Evolutionary conservation across 805 yeast species (phyloP), one percentile per base, ranked within the genome.

Genomic region (Candida saitoana): DNA sequence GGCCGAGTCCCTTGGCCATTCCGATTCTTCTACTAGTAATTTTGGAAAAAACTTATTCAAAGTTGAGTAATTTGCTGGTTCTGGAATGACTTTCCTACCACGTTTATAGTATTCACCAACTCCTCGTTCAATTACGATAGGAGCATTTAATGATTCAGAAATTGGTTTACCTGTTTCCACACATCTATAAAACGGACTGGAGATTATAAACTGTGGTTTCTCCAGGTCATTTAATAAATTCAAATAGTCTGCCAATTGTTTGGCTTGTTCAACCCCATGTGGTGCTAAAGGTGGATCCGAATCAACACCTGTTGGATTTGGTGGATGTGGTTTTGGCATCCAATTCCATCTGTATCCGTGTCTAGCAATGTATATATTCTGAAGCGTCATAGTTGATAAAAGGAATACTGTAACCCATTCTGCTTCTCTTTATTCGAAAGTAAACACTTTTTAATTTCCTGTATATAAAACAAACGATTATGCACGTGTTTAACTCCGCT

Each of bases 321-420:
- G 79, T 0, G 86, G 84, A 49, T 83, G 85, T 18, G 95, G 95
- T 11, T 73, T 76, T 2, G 68, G 77, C 46, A 55, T 70, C 96
- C 96, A 88, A 57, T 90, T 89, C 39, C 95, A 80, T 44, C 98
- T 71, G 64, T 77, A 87, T 0, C 98, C 99, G 62, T 91, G 98
- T 61, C 93, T 79, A 16, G 84, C 86, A 32, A 84, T 77, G 52
- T 80, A 84, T 5, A 85, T 79, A 2, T 80, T 77, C 49, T 76
- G 70, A 7, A 84, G 50, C 4, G 68, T 44, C 71, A 67, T 67
- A n/a, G 29, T 15, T 14, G 29, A 9, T 9, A 29, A 14, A 29
- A 11, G 5, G 16, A 5, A 29, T 22, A 22, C 25, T 22, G 9
- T 22, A 9, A 7, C 6, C 25, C 25, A 22, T 14, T 29, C 16